Evolutionary conservation across 2,329 filamentous ascomycete species (phyloP), one percentile per base, ranked within the genome.

Genomic region (Chaetomiaceae sp.): DNA sequence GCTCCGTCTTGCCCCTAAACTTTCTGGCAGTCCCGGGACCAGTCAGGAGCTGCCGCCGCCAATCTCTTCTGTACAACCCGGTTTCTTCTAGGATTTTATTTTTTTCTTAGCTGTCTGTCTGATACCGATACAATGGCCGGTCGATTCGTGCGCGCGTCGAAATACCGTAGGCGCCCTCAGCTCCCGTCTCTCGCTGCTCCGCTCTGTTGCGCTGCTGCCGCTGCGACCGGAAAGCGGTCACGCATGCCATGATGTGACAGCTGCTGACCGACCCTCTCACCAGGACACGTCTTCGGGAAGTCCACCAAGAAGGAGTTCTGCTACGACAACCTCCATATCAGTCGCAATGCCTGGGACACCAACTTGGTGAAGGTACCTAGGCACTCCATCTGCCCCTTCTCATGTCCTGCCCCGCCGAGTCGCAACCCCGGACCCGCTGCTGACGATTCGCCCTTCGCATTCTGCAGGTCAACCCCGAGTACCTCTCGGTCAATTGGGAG

Each of bases 211-310:
- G n/a, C n/a, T n/a, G n/a, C n/a, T n/a, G n/a, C n/a, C 25, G 41
- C n/a, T 35, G 34, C 35, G 13, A 16, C 31, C 19, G 19, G 48
- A 38, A n/a, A 17, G 44, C 44, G 33, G 48, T 50, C 44, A 59
- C 62, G 63, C 59, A 63, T 60, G 54, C 59, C n/a, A n/a, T n/a
- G n/a, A n/a, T n/a, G n/a, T n/a, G 58, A 44, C 56, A 48, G 56
- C 61, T 66, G 53, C 57, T 53, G 46, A 56, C 58, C 63, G 58
- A 61, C 59, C 51, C 58, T 48, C 53, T 56, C 42, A 53, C 50
- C 70, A 96, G 92, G 92, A 78, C 93, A 99, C 79, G 87, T 99
- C 75, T 99, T 96, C 76, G 93, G 93, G 69, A 93, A 95, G 74
- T 76, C 89, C 57, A 95, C 91, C 60, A 86, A 89, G 73, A 96